Base-by-base conservation (phyloP, 2,329 filamentous ascomycete species). In the Colletotrichum eleusines region DNA sequence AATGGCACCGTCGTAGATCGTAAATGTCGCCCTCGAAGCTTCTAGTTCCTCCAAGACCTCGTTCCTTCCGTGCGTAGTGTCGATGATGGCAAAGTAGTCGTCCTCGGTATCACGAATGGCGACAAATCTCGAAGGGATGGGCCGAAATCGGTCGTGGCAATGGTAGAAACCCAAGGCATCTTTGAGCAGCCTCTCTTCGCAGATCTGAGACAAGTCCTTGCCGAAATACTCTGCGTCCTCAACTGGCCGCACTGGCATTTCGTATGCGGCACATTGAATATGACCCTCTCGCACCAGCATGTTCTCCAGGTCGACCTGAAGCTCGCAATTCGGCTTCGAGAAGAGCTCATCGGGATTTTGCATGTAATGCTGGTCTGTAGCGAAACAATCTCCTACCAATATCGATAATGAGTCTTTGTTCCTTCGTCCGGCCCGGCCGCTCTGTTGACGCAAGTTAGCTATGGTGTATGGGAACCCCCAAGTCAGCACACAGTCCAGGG, bases 351-450 rank as follows among this genome's bases (percentile, higher is more conserved):
- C 92, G 0, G 96, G 96, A 74, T 98, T 97, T 72, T 93, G 90
- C 96, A 99, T 99, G 80, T 97, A 99, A 78, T 97, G 91, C 78
- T 99, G 96, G 78, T 99, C 96, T 0, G 94, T 94, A 3, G 95
- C 91, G 74, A 96, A 97, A 73, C 90, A 90, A 77, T 98, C 95
- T 2, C 95, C 96, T 0, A 99, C 89, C 0, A 99, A 84, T 2
- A 99, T 90, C 0, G 94, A 97, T 3, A 99, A 84, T 0, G 95
- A 97, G 79, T 99, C 96, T 77, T 94, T 97, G 78, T 98, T 98
- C 71, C 95, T 88, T 70, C 96, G 89, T 16, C 96, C 96, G 26
- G 96, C 96, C 76, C 96, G 90, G 18, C 96, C 96, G 76, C 94
- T 97, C 80, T 99, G 96, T 79, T 99, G 96, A 12, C 96, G 89